Percentiles rank a stretch among this genome's conserved stretches.
Conservation (phyloP, 176 grass and related monocot species). For the Bromus sterilis region DNA sequence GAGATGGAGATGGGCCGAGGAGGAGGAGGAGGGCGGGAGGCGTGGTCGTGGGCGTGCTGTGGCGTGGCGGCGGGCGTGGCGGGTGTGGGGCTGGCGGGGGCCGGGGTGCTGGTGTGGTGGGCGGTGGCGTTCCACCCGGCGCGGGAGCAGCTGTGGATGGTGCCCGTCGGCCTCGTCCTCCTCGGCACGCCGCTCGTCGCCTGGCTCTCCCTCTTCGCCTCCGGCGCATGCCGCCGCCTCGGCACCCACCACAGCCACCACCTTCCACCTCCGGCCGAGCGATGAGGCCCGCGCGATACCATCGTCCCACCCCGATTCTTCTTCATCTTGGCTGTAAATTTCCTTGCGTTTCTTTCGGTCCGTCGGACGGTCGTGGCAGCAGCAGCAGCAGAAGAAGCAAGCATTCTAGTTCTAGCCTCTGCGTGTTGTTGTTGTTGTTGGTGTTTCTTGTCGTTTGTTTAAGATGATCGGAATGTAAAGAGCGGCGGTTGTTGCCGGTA, state of each 20-base stretch:
- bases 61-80: constrained; percentile 26
- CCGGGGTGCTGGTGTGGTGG: constrained; percentile 75
- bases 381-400: too few relatives aligned
- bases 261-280: not conserved
- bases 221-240: constrained; percentile 17
- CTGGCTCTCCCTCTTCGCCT: constrained; percentile 69
- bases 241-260: not conserved
- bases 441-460: not conserved
- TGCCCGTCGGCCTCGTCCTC: constrained; percentile 78
- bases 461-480: not conserved
- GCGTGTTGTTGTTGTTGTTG: too few relatives aligned
- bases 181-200: constrained; percentile 72
- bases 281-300: not conserved
- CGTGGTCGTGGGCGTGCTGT: not conserved
- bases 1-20: constrained; percentile 13
- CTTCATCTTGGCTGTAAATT: not conserved
- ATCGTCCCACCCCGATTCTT: not conserved
- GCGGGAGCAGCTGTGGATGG: constrained; percentile 84
- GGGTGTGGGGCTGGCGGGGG: constrained; percentile 30
- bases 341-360: not conserved
- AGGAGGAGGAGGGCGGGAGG: rapidly evolving
- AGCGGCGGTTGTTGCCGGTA: not conserved
- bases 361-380: too few relatives aligned
- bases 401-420: too few relatives aligned
- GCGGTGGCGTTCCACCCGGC: constrained; percentile 57